Evolutionary conservation across 768 basidiomycete genomes (phyloP), one percentile per base, ranked within the genome.

Genomic region (Chiua virens): DNA sequence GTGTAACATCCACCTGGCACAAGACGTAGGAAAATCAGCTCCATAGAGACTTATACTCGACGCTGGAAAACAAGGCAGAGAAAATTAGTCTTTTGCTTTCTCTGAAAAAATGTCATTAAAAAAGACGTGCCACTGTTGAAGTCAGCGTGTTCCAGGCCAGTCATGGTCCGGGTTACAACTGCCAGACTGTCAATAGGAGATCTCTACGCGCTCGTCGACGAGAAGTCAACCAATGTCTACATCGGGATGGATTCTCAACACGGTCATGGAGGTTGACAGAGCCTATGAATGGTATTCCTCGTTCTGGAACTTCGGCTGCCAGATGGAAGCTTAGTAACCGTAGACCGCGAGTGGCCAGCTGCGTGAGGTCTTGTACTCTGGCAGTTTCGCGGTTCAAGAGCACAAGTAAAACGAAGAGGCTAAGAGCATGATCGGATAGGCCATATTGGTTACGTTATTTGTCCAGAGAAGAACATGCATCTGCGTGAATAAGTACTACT

Each of bases 41-140:
- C 41, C 47, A 13, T 36, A 42, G 20, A 54, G 35, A 38, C 27
- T 23, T 32, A 53, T 53, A 22, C 35, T 38, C n/a, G 38, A 55
- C 20, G 52, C 54, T 55, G 18, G 38, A 36, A 42, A 15, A 32
- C 41, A 30, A 43, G 6, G 22, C 21, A 43, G 32, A 34, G 20
- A 41, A 30, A 14, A 38, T 22, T 3, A 41, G 23, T n/a, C 23
- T 14, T 43, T 34, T 5, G 15, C 34, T 17, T 8, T 34, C 30
- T 30, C 4, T n/a, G 2, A 13, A 2, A 30, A 13, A 5, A 30
- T 34, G 34, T 17, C 6, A 17, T 15, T 15, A 17, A 4, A 17
- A 15, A 30, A 11, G 13, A 27, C 25, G 25, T 27, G n/a, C n/a
- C n/a, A n/a, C n/a, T 27, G 8, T 27, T 27, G 25, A 55, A 20